A percentile compares a stretch with the other conserved stretches of the same genome.
Conservation (phyloP, 352 stramenopile species). For the Pythium phragmitis region DNA sequence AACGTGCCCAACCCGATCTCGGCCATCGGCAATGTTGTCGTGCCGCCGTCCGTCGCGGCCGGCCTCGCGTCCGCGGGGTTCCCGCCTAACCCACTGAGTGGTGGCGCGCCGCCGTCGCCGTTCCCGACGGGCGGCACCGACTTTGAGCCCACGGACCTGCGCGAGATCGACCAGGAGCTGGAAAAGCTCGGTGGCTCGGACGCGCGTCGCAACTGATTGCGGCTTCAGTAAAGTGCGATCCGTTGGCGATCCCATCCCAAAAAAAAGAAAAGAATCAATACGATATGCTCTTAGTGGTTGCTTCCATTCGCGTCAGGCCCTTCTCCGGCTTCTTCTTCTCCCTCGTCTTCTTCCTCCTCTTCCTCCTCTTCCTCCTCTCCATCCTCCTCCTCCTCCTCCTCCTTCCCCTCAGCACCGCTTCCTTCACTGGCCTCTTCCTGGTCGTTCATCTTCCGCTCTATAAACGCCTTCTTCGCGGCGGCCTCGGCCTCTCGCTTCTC, state of each 20-base stretch:
- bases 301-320: no score
- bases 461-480: constrained; percentile 55
- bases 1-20: constrained; percentile 80
- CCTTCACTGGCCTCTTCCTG: constrained; percentile 25
- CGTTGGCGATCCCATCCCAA: not conserved
- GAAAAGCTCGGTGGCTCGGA: constrained; percentile 62
- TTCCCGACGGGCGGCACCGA: constrained; percentile 27
- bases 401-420: constrained; percentile 22
- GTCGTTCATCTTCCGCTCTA: constrained; percentile 39
- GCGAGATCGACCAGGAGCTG: constrained; percentile 66
- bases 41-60: constrained; percentile 48
- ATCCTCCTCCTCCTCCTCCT: constrained; percentile 20
- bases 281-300: not conserved
- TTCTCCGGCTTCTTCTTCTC: not conserved
- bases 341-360: constrained; percentile 23
- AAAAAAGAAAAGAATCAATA: not conserved
- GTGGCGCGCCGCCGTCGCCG: constrained; percentile 9
- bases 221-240: not conserved
- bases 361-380: constrained; percentile 26
- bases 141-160: constrained; percentile 60
- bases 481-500: constrained; percentile 59
- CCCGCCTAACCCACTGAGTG: constrained; percentile 37
- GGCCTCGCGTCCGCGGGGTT: constrained; percentile 42
- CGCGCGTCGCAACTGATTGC: constrained; percentile 22
- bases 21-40: constrained; percentile 45